Evolutionary conservation across 2,329 filamentous ascomycete genomes (phyloP), one percentile per base, ranked within the genome.

Genomic region (Thermochaetoides dissita): DNA sequence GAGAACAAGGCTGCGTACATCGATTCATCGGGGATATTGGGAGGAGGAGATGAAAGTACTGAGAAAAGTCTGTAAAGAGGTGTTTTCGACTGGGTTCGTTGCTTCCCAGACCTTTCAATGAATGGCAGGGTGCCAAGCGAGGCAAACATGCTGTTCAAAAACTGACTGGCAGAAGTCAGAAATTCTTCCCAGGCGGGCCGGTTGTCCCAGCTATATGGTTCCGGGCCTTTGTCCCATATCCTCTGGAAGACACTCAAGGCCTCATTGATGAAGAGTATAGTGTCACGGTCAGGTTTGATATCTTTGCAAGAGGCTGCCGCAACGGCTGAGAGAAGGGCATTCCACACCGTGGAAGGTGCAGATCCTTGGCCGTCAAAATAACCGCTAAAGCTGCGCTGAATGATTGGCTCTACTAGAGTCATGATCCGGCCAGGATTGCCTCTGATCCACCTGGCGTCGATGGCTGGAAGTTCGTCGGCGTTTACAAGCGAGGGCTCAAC

Each of bases 381-480:
- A 24, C 5, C 17, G 40, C 71, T 64, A 39, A 85, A 78, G 40
- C 71, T 72, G 42, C 64, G 69, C 59, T 76, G 73, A 3, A 86
- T 60, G 12, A 79, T 65, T 8, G 78, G 71, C 5, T 65, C 65
- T 7, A 79, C 70, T 7, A 81, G 64, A 3, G 70, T 60, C 31
- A 94, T 72, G 5, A 95, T 70, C 36, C 68, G 70, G 1, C 65
- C 57, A 5, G 81, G 66, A 47, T 84, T 85, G 45, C 75, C 80
- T 41, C 89, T 76, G 9, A 93, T 69, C 91, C 91, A 98, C 65
- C 82, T 86, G 5, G 83, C 70, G 54, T 96, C 87, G 6, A 96
- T 65, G 6, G 79, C 67, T 6, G 87, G 84, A n/a, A 98, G 66
- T 46, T 95, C 86, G n/a, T 79, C 75, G 0, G 79, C 69, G 40